Base-by-base conservation (phyloP, 2,329 filamentous ascomycete species). In the Hypomyces perniciosus region DNA sequence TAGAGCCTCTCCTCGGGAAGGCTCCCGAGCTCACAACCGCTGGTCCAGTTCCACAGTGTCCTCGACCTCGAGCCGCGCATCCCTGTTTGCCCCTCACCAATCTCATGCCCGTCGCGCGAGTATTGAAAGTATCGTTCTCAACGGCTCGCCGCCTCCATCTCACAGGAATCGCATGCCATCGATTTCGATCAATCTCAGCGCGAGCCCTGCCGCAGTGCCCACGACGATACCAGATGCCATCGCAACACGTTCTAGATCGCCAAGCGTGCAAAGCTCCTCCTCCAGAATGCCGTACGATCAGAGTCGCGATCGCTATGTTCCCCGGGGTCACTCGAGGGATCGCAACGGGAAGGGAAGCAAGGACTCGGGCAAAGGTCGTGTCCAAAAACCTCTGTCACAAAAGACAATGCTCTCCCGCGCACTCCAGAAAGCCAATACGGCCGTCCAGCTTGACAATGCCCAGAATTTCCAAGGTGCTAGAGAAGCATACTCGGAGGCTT, bases 331-430 rank as follows among this genome's bases (percentile, higher is more conserved):
- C 51, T 63, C 65, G 2, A 60, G 64, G 39, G 65, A 58, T 38
- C 63, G 65, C 28, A 66, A 60, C 44, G 64, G 62, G 6, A 70
- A 63, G 34, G 60, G 64, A 9, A 70, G 67, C 49, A 55, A 53
- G 33, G 68, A 71, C 20, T 43, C 55, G 26, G 46, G 58, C 33
- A 69, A 59, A 48, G 50, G 50, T 40, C 62, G 64, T 8, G 51
- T 54, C 12, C 38, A 53, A n/a, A 76, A 76, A 55, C 71, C 71
- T n/a, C 81, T 81, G 10, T 90, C 87, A 1, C 87, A 97, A 66
- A 97, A 96, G 73, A 88, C 85, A 8, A 97, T 97, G 91, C 78
- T 99, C 34, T 96, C 92, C n/a, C 88, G 88, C 60, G 93, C 93
- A 1, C 74, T 99, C 49, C 87, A 95, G 65, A 96, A 96, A 71